Evolutionary conservation across 2,329 filamentous ascomycete species (phyloP).

Genomic region (Ascochyta rabiei): DNA sequence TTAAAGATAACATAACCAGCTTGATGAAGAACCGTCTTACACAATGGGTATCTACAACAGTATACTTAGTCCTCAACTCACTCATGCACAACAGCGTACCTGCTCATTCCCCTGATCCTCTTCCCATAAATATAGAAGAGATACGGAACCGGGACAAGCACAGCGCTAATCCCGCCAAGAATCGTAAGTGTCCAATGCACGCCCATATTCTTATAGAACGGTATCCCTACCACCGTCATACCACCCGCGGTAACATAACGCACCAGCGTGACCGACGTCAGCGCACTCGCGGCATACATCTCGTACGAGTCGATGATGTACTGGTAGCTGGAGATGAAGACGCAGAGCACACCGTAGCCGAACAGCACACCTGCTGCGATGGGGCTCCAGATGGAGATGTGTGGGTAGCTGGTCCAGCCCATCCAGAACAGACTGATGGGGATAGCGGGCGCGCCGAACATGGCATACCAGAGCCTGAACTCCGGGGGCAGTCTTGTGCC

Average conservation of each 20-base stretch:
- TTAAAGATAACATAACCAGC: no score
- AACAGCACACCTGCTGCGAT: conserved; percentile 10
- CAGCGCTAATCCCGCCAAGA: conserved; percentile 38
- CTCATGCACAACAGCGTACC: conserved; percentile 9
- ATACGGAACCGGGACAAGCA: conserved; percentile 50
- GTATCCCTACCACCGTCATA: conserved; percentile 49
- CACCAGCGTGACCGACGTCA: conserved; percentile 51
- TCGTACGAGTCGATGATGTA: conserved; percentile 66
- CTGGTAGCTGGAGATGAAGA: conserved; percentile 58
- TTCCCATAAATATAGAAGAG: conserved; percentile 53
- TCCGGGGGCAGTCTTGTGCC: conserved; percentile 56
- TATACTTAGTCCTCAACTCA: background rate
- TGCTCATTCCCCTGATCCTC: conserved; percentile 6
- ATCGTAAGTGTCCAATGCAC: conserved; percentile 44
- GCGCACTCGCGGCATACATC: conserved; percentile 57
- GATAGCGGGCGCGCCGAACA: conserved; percentile 57
- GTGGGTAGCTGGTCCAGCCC: conserved; percentile 57
- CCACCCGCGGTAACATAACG: conserved; percentile 50
- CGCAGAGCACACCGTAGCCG: conserved; percentile 11
- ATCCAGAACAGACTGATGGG: conserved; percentile 64
- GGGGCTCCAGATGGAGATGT: conserved; percentile 7
- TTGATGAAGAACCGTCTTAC: no score
- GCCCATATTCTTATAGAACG: conserved; percentile 49
- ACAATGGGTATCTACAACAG: no score
- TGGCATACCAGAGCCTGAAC: conserved; percentile 60